Evolutionary conservation across 1,284 basidiomycete species (phyloP).

Genomic region (Ustilago cynodontis): DNA sequence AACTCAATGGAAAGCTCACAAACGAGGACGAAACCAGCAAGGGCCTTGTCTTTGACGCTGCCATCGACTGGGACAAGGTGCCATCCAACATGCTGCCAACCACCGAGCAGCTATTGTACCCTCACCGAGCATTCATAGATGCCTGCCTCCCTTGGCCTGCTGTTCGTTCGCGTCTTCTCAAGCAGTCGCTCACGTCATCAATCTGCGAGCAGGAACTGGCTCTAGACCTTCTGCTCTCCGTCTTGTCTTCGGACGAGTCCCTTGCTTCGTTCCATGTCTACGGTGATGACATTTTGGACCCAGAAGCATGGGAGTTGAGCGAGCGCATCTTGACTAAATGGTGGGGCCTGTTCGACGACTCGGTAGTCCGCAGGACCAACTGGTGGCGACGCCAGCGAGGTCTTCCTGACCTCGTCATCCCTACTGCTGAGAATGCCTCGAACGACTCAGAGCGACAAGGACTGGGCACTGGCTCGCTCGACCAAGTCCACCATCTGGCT

Average conservation of each 20-base stretch:
- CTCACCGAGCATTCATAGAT: constrained; percentile 50
- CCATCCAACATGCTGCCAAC: constrained; percentile 37
- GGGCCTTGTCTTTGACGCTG: constrained; percentile 38
- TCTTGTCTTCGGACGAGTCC: constrained; percentile 24
- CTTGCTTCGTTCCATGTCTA: constrained; percentile 41
- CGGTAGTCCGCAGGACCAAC: constrained; percentile 41
- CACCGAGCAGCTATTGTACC: constrained; percentile 40
- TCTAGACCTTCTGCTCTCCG: constrained; percentile 33
- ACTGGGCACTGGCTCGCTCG: constrained; percentile 41
- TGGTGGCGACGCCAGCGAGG: constrained; percentile 58
- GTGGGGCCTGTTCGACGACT: constrained; percentile 53
- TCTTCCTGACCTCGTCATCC: constrained; percentile 14
- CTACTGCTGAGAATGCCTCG: not conserved
- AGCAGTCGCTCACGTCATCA: constrained; percentile 24
- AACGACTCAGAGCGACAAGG: constrained; percentile 26
- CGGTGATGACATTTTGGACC: constrained; percentile 51
- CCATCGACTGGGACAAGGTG: constrained; percentile 34
- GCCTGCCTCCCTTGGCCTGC: constrained; percentile 50
- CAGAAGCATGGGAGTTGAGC: constrained; percentile 53
- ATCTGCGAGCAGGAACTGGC: constrained; percentile 52
- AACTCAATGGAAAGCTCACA: constrained; percentile 11
- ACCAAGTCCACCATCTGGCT: constrained; percentile 28
- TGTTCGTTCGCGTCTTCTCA: constrained; percentile 46
- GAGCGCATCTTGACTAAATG: constrained; percentile 45
- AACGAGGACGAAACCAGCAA: constrained; percentile 10